Percentiles rank a stretch among this genome's conserved stretches.
These are phyloP conservation scores for Syzygium oleosum DNA, from an alignment of 345 rosid species.

Conservation along the genomic window DNA sequence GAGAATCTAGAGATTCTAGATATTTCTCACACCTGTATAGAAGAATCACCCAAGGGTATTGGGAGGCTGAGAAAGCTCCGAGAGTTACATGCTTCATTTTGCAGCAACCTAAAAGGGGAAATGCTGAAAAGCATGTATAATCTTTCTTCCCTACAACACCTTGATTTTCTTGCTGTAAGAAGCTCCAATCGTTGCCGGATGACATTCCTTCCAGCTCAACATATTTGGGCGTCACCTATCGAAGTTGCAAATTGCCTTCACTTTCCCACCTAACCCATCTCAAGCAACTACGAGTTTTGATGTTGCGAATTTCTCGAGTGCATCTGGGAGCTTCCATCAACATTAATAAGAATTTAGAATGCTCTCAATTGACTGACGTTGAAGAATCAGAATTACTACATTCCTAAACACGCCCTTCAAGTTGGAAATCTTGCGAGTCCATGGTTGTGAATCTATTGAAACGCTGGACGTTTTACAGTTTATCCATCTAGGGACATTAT, in stretches of 20 bases:
- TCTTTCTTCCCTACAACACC: neutral
- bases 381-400: neutral
- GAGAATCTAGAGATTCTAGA: neutral
- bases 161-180: fast-evolving
- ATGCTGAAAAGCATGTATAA: neutral
- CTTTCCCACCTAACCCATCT: neutral
- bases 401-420: neutral
- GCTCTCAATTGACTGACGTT: neutral
- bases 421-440: neutral
- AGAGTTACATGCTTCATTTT: neutral
- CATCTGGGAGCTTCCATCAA: neutral
- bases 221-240: neutral
- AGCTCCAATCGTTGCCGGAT: neutral
- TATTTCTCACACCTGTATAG: neutral
- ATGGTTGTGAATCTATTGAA: fast-evolving
- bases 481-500: neutral
- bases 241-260: neutral
- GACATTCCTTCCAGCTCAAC: neutral
- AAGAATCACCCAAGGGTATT: neutral
- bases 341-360: neutral
- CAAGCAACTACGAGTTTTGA: neutral
- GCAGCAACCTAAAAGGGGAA: neutral
- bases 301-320: neutral
- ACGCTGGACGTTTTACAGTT: neutral
- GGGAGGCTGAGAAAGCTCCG: neutral